phyloP scores from a whole-genome alignment of 2,329 filamentous ascomycete species.

The Nigrograna mackinnonii region DNA sequence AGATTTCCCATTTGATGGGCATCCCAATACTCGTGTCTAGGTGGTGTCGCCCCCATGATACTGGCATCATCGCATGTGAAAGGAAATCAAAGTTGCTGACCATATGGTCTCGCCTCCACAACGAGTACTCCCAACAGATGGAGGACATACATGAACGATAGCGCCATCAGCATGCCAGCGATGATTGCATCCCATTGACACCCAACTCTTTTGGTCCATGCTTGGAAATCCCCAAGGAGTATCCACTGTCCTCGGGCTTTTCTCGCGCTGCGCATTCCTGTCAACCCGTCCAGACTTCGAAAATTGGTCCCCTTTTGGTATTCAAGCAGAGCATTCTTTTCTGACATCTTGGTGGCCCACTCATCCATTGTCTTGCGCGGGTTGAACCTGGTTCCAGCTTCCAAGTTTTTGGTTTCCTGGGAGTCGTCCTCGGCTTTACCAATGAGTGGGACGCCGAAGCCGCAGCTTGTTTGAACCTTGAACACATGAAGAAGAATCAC shows the following conservation, averaged over 20 bases:
- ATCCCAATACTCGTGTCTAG: too few species aligned
- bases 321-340: slow-evolving; percentile 53
- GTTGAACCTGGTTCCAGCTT: slow-evolving; percentile 37
- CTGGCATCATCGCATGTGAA: too few species aligned
- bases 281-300: slow-evolving; percentile 24
- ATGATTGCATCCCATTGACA: slow-evolving; percentile 26
- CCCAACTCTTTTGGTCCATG: slow-evolving; percentile 24
- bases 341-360: slow-evolving; percentile 54
- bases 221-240: slow-evolving; percentile 46
- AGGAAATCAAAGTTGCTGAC: too few species aligned
- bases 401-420: slow-evolving; percentile 17
- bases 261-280: slow-evolving; percentile 48
- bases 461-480: slow-evolving; percentile 53
- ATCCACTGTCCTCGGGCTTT: slow-evolving; percentile 50
- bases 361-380: slow-evolving; percentile 59
- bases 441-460: slow-evolving; percentile 15
- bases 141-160: slow-evolving; percentile 3
- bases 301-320: slow-evolving; percentile 63
- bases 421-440: slow-evolving; percentile 20
- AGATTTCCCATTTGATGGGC: too few species aligned
- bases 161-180: slow-evolving; percentile 6
- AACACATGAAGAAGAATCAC: slow-evolving; percentile 66
- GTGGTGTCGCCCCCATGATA: too few species aligned
- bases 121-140: too few species aligned
- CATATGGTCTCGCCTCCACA: too few species aligned